Conservation (phyloP, 805 yeast species). For the Barnettozyma vustinii region DNA sequence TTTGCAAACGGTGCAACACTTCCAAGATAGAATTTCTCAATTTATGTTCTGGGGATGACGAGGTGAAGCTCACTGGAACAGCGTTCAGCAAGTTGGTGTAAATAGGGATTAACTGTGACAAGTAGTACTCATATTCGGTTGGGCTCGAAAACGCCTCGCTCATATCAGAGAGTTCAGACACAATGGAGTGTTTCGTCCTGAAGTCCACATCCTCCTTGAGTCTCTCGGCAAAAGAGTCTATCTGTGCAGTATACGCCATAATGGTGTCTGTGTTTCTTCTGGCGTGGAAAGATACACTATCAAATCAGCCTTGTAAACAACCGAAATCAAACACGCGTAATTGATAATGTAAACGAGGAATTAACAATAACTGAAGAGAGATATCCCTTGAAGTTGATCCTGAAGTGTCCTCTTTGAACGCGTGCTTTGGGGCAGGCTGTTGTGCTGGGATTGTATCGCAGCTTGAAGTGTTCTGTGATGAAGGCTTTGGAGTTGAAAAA, state of each 20-base stretch:
- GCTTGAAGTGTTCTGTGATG: neutral
- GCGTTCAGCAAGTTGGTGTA: slow-evolving; percentile 56
- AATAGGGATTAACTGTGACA: slow-evolving; percentile 64
- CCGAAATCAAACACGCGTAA: neutral
- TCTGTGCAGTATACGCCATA: slow-evolving; percentile 42
- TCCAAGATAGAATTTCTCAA: slow-evolving; percentile 73
- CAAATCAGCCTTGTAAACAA: neutral
- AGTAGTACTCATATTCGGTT: slow-evolving; percentile 74
- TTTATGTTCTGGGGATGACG: slow-evolving; percentile 67
- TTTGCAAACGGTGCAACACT: slow-evolving; percentile 71
- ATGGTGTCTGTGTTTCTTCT: neutral
- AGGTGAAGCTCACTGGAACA: slow-evolving; percentile 68
- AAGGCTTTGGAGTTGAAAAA: neutral
- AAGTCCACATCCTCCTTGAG: slow-evolving; percentile 51
- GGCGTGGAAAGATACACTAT: neutral
- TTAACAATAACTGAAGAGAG: neutral
- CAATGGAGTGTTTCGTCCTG: slow-evolving; percentile 57
- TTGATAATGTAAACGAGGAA: neutral
- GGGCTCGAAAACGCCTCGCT: slow-evolving; percentile 79
- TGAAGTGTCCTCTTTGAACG: neutral
- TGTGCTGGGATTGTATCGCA: neutral
- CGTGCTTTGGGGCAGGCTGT: neutral
- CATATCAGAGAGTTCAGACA: slow-evolving; percentile 81
- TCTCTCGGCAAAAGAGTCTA: slow-evolving; percentile 63
- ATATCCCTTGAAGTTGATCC: neutral